These are phyloP conservation scores for Crataegus laevigata DNA, from an alignment of 306 rosid genomes.

Conservation along the genomic window DNA sequence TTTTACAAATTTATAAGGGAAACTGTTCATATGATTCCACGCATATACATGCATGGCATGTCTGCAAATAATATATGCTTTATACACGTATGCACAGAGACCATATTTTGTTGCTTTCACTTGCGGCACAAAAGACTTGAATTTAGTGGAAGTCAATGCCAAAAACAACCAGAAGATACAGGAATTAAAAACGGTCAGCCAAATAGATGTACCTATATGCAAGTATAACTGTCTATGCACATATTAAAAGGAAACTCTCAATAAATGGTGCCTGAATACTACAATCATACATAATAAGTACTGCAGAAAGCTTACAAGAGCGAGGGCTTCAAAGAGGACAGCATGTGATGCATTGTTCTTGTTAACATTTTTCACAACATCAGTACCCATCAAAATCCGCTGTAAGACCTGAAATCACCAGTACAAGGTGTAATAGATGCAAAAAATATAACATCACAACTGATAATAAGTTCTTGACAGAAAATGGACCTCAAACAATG, in stretches of 20 bases:
- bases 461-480: slow-evolving; percentile 2
- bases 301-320: slow-evolving; percentile 61
- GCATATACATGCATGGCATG: not conserved
- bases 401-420: slow-evolving; percentile 78
- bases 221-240: not conserved
- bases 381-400: slow-evolving; percentile 97
- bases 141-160: not conserved
- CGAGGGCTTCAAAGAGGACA: slow-evolving; percentile 99
- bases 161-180: not conserved
- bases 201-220: not conserved
- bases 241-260: not conserved
- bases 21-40: not conserved
- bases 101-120: not conserved
- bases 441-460: not conserved
- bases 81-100: not conserved
- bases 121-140: not conserved
- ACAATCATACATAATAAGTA: not conserved
- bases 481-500: slow-evolving; percentile 80
- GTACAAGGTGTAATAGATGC: slow-evolving; percentile 24
- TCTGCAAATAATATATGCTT: not conserved
- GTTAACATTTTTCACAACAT: slow-evolving; percentile 98
- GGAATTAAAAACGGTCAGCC: not conserved
- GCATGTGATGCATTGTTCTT: slow-evolving; percentile 99
- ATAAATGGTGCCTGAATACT: not conserved
- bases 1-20: not conserved